Base-by-base conservation (phyloP, 345 rosid species). In the Odontarrhena argentea region DNA sequence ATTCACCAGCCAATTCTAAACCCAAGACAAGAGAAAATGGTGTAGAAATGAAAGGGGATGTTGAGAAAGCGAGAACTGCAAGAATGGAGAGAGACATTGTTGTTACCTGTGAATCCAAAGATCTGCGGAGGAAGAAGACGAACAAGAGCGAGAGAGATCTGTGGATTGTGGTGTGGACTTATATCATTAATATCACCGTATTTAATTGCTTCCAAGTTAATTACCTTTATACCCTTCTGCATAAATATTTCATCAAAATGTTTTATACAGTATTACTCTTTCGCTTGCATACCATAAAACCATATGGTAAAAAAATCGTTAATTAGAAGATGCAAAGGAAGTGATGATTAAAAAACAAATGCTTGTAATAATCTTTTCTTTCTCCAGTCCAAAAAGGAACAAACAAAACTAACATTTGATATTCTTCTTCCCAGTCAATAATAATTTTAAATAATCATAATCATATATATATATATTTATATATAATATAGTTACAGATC, bases 101-200 rank as follows among this genome's bases (percentile, higher is more conserved):
- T 28, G 22, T 18, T 68, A 68, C 72, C 72, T 68, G 8, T 47
- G 5, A 41, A 54, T 18, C 44, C 24, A 43, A 66, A 55, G 70
- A 66, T 66, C 62, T 54, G 70, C 30, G 12, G 49, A 41, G 30
- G 60, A 41, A n/a, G 18, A 41, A 55, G 52, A 26, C 30, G 26
- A 14, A 60, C 32, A 37, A 40, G 38, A 42, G 24, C 45, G 37
- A 26, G 41, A 40, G 51, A 65, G 69, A 52, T 52, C 69, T 52
- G 37, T 47, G 38, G 51, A 32, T 32, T 32, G 36, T 32, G 7
- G 6, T 32, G 6, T 44, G 65, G 52, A 60, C 52, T 50, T 36
- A 52, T 61, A 34, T 32, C 36, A 28, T 28, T 28, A 28, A 2
- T 47, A 7, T 15, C 53, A 34, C 38, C 42, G 32, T 14, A 50